Evolutionary conservation across 768 basidiomycete species (phyloP).

Genomic region (Epithele typhae): DNA sequence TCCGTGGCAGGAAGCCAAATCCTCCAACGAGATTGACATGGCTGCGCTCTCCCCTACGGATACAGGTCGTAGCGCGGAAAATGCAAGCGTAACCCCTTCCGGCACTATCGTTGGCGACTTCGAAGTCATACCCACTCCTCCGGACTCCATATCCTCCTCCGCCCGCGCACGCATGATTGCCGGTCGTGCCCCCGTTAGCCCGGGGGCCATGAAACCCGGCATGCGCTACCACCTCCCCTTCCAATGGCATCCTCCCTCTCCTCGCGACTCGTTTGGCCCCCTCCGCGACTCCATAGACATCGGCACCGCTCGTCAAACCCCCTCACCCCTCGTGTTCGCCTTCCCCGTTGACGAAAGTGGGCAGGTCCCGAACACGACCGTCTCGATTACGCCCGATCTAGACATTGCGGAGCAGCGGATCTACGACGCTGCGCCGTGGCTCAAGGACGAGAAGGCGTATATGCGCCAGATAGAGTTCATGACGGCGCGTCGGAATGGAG

Average conservation of each 20-base stretch:
- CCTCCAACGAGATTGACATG: not conserved
- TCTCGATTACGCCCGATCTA: conserved; percentile 1
- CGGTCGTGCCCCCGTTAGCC: conserved; percentile 13
- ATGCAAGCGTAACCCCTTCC: conserved; percentile 9
- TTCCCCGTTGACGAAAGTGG: conserved; percentile 12
- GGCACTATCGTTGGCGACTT: conserved; percentile 6
- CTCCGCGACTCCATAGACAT: conserved; percentile 2
- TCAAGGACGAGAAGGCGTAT: conserved; percentile 17
- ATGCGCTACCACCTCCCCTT: conserved; percentile 19
- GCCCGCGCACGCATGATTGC: conserved; percentile 3
- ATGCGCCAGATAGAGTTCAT: conserved; percentile 2
- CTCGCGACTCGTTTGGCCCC: conserved; percentile 1
- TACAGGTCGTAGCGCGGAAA: conserved; percentile 5
- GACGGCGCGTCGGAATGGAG: too few species aligned
- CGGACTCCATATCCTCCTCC: conserved; percentile 10
- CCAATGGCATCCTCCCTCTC: conserved; percentile 9
- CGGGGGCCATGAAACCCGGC: conserved; percentile 3
- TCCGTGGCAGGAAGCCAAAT: conserved; percentile 8
- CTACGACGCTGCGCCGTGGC: conserved; percentile 10
- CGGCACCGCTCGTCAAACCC: conserved; percentile 7
- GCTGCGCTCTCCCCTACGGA: conserved; percentile 1
- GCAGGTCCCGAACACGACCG: not conserved
- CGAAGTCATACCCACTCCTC: conserved; percentile 15
- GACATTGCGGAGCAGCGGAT: conserved; percentile 2
- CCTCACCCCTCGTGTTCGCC: conserved; percentile 24